Evolutionary conservation across 768 basidiomycete genomes (phyloP).

Genomic region (Xerocomellus intermedius): DNA sequence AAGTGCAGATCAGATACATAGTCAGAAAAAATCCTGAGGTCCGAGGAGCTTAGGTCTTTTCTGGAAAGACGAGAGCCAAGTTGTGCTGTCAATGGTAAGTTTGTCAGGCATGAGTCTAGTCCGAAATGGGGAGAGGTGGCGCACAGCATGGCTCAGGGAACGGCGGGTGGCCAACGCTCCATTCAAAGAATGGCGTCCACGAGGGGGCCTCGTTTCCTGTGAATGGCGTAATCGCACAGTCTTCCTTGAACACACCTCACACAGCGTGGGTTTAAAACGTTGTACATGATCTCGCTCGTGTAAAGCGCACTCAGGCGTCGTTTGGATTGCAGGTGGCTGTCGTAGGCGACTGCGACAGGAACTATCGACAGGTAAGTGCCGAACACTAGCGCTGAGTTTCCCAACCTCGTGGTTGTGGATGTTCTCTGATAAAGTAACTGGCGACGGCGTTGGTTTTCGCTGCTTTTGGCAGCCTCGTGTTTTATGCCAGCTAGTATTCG

Average conservation of each 20-base stretch:
- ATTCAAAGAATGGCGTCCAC: constrained; percentile 15
- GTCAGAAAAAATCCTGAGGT: too few relatives aligned
- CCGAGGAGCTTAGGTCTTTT: too few relatives aligned
- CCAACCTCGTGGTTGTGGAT: neutral
- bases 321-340: neutral
- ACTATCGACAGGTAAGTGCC: neutral
- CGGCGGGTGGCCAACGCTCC: neutral
- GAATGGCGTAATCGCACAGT: constrained; percentile 25
- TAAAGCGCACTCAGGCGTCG: neutral
- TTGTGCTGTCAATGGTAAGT: too few relatives aligned
- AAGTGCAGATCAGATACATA: too few relatives aligned
- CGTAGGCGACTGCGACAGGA: neutral
- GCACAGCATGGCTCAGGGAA: constrained; percentile 8
- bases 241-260: constrained; percentile 15
- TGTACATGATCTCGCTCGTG: constrained; percentile 4
- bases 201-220: constrained; percentile 30
- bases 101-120: too few relatives aligned
- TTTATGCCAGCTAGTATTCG: constrained; percentile 20
- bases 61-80: too few relatives aligned
- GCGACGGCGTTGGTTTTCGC: constrained; percentile 17
- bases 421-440: constrained; percentile 27
- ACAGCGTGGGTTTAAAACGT: constrained; percentile 21
- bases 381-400: constrained; percentile 1
- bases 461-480: constrained; percentile 37
- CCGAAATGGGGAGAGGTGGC: neutral